Evolutionary conservation across 495 filamentous ascomycete species (phyloP).

Genomic region (Immersiella caudata): DNA sequence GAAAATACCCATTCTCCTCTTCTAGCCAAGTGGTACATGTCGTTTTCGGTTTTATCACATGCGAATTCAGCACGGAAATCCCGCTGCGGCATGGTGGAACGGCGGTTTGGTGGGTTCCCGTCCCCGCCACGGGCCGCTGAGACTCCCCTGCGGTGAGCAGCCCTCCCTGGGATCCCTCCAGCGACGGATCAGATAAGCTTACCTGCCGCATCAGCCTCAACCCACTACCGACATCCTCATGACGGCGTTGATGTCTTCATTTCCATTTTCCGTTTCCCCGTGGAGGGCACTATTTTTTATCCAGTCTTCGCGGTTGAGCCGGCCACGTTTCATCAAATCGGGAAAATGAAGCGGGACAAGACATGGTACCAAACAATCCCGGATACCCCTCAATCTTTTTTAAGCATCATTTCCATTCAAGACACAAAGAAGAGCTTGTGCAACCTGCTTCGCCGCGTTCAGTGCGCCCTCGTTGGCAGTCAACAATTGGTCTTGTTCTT

Average conservation of each 20-base stretch:
- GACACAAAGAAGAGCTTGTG: too few relatives aligned
- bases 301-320: not conserved
- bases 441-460: too few relatives aligned
- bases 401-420: not conserved
- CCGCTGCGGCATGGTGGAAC: too few relatives aligned
- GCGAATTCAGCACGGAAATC: too few relatives aligned
- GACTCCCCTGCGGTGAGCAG: not conserved
- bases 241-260: not conserved
- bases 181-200: not conserved
- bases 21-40: too few relatives aligned
- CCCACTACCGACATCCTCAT: not conserved
- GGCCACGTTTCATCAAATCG: not conserved
- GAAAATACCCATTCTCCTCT: too few relatives aligned
- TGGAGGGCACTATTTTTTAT: not conserved
- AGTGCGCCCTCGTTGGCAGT: too few relatives aligned
- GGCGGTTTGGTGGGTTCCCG: not conserved
- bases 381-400: not conserved
- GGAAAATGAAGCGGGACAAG: not conserved
- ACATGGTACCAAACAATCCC: not conserved
- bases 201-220: not conserved
- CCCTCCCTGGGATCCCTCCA: not conserved
- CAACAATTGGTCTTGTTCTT: too few relatives aligned
- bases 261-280: not conserved
- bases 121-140: not conserved
- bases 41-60: too few relatives aligned